Conservation (phyloP, 371 early-diverging fungal genomes). For the Parasitella parasitica region DNA sequence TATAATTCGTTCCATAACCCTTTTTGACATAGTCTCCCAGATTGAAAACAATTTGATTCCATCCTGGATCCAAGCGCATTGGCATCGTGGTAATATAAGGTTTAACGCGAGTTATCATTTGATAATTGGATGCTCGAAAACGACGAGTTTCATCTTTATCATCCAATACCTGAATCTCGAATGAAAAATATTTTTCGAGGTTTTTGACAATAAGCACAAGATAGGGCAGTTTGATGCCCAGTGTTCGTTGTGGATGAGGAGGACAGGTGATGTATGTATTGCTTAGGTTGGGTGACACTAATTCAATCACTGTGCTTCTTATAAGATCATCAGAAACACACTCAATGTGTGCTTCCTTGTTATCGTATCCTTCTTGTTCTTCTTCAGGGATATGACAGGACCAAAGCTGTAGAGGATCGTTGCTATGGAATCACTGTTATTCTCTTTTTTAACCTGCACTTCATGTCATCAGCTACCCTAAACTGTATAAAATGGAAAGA, state of each 20-base stretch:
- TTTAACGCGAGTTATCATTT: slow-evolving; percentile 82
- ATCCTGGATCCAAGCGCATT: slow-evolving; percentile 90
- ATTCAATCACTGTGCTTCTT: slow-evolving; percentile 79
- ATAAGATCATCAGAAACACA: slow-evolving; percentile 82
- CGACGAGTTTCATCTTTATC: slow-evolving; percentile 76
- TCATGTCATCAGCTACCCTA: slow-evolving; percentile 64
- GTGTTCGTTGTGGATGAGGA: slow-evolving; percentile 64
- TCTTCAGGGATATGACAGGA: slow-evolving; percentile 57
- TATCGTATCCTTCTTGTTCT: slow-evolving; percentile 7
- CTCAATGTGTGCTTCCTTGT: slow-evolving; percentile 61
- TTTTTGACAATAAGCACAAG: slow-evolving; percentile 87
- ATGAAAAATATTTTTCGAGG: slow-evolving; percentile 85
- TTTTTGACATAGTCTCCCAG: slow-evolving; percentile 83
- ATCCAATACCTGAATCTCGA: slow-evolving; percentile 87
- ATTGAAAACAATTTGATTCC: slow-evolving; percentile 94
- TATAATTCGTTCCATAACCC: slow-evolving; percentile 88
- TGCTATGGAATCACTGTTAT: slow-evolving; percentile 44
- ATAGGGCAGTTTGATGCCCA: slow-evolving; percentile 92
- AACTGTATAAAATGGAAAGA: slow-evolving; percentile 85
- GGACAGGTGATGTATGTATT: slow-evolving; percentile 91
- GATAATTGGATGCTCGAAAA: slow-evolving; percentile 91
- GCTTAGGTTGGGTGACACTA: slow-evolving; percentile 77
- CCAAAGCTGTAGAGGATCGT: slow-evolving; percentile 88
- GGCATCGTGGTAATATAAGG: slow-evolving; percentile 93
- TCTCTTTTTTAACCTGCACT: too few relatives aligned